phyloP scores from a whole-genome alignment of 2,329 filamentous ascomycete species.

The Monilinia polystroma region DNA sequence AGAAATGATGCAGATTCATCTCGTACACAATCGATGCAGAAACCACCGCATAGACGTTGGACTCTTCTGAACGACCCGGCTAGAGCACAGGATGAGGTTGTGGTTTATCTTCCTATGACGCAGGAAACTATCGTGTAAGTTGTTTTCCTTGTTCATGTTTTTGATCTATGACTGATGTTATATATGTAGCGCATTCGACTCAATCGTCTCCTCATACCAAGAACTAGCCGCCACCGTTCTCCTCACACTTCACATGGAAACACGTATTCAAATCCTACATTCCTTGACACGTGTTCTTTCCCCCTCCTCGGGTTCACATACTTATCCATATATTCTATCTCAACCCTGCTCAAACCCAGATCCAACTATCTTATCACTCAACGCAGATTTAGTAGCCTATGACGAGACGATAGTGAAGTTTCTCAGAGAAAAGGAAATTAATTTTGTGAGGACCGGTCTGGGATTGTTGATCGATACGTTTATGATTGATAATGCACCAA shows the following conservation, averaged over 20 bases:
- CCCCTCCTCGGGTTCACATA: conserved; percentile 46
- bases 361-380: conserved; percentile 76
- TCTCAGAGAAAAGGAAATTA: conserved; percentile 67
- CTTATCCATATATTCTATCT: conserved; percentile 61
- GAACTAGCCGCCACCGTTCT: conserved; percentile 77
- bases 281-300: conserved; percentile 67
- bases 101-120: conserved; percentile 84
- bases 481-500: conserved; percentile 68
- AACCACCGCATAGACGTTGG: conserved; percentile 65
- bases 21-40: conserved; percentile 39
- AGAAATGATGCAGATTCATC: conserved; percentile 67
- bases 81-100: conserved; percentile 57
- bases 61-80: conserved; percentile 69
- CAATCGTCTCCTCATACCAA: conserved; percentile 78
- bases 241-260: conserved; percentile 83
- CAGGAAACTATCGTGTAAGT: conserved; percentile 76
- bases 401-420: conserved; percentile 77
- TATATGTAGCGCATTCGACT: conserved; percentile 70
- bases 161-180: conserved; percentile 16
- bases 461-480: conserved; percentile 75
- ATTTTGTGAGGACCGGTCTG: conserved; percentile 75
- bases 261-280: conserved; percentile 80
- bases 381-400: conserved; percentile 80
- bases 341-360: conserved; percentile 76
- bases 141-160: not conserved